Evolutionary conservation across 768 basidiomycete species (phyloP), one percentile per base, ranked within the genome.

Genomic region (Boletus pseudopeckii): DNA sequence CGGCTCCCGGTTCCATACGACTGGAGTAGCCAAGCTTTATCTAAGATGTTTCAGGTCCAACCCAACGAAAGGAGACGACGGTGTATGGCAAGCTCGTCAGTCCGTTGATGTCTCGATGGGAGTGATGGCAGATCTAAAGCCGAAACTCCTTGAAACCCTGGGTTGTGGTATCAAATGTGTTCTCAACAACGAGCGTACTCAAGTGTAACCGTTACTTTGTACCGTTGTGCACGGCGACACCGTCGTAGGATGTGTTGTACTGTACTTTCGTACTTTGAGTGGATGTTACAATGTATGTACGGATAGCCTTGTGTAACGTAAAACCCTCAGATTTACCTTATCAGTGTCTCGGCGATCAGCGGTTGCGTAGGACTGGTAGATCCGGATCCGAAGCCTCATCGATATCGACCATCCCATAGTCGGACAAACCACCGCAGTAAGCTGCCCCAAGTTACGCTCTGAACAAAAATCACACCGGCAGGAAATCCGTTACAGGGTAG

Each of bases 1-100:
- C 30, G 47, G 53, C 15, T 56, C 63, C 10, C 56, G 52, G 41
- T 64, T 62, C 30, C 50, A 56, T 22, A 58, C 65, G 6, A 13
- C 20, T 24, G 60, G 63, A 32, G 34, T 54, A 17, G 33, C 28
- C 22, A 69, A 59, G 24, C 49, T 43, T 22, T 67, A 64, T 41
- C 17, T 67, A 8, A 55, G 67, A 30, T 55, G 60, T n/a, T 69
- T 66, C 43, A 54, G 46, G 45, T 62, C 66, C 17, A 67, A 67
- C 36, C 57, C 66, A 13, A 22, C 49, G 30, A 64, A 61, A 32
- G 56, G 60, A 20, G 54, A 55, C 3, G 65, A 66, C 15, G 58
- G 55, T 24, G 48, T 39, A 55, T 60, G 60, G 57, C 49, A 15
- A 14, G 17, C 59, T 33, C 54, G 61, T 37, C 50, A 54, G 14